Evolutionary conservation across 1,139 yeast genomes (phyloP), one percentile per base, ranked within the genome.

Genomic region (Taphrina sp.): DNA sequence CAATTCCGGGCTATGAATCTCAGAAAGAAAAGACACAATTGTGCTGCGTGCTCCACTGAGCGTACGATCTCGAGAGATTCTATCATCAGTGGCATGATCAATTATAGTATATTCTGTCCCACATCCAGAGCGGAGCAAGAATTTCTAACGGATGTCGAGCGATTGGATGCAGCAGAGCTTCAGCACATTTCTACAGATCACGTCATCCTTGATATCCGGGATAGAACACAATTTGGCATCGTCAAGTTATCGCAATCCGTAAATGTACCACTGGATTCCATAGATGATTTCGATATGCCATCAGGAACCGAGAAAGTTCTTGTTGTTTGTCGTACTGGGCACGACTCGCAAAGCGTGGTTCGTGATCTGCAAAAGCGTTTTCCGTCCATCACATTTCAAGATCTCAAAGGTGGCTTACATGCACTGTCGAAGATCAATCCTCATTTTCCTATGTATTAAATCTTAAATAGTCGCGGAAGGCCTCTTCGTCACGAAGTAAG

Each of bases 281-380:
- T 76, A 20, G 56, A 52, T 10, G 16, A 26, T 17, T 45, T 41
- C 28, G 28, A 45, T 19, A 38, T 22, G n/a, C 58, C 57, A 0
- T n/a, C n/a, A n/a, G n/a, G n/a, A n/a, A n/a, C n/a, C n/a, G n/a
- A n/a, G n/a, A n/a, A n/a, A n/a, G 61, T 72, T 1, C 66, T 65
- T 60, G 82, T 85, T 0, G 74, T 90, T 14, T 92, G 99, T 68
- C 76, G 97, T 36, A 82, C 75, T 66, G 99, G 99, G 3, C 89
- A 88, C 67, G 97, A 92, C 67, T 90, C 97, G 0, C 92, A 87
- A 64, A 69, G 81, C 17, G 95, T 95, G 0, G 81, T 86, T 0
- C 70, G 74, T 59, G 70, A 75, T 46, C 68, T 92, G 47, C 72
- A 75, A 47, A 80, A 77, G 12, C 70, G 74, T 3, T 71, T 78